Percentiles rank a stretch among this genome's conserved stretches.
phyloP scores from a whole-genome alignment of 1,139 yeast genomes.

The Magnusiomyces fungicola region DNA sequence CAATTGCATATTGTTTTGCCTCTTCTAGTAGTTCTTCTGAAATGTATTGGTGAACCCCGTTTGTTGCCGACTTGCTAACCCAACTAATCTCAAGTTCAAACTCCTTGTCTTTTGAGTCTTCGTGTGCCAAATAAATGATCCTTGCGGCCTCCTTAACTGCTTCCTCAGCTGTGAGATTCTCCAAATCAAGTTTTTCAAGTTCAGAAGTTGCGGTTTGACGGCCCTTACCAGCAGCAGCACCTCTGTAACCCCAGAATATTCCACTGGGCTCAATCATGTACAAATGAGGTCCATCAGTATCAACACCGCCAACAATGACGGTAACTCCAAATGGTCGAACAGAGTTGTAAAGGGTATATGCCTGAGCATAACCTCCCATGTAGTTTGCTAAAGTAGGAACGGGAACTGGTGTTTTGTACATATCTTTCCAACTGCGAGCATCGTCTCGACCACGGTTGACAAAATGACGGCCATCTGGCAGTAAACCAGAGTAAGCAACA shows the following conservation, averaged over 20 bases:
- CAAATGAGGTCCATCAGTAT: conserved; percentile 76
- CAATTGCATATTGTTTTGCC: conserved; percentile 76
- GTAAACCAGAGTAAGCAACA: conserved; percentile 79
- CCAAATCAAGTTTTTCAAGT: conserved; percentile 79
- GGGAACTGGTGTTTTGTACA: conserved; percentile 70
- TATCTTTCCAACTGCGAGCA: conserved; percentile 68
- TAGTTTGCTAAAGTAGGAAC: conserved; percentile 81
- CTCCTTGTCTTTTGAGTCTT: conserved; percentile 95
- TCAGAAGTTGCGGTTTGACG: conserved; percentile 95
- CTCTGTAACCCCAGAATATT: conserved; percentile 91
- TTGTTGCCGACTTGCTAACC: conserved; percentile 69
- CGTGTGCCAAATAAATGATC: conserved; percentile 89
- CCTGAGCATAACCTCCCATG: conserved; percentile 88
- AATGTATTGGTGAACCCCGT: conserved; percentile 72
- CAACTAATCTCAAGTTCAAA: conserved; percentile 93
- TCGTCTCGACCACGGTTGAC: conserved; percentile 92
- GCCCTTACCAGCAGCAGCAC: conserved; percentile 98
- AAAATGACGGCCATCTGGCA: conserved; percentile 94
- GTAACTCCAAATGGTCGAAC: conserved; percentile 96
- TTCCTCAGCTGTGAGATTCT: conserved; percentile 60
- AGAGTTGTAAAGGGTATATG: conserved; percentile 90
- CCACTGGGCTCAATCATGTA: conserved; percentile 99
- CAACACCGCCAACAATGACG: conserved; percentile 90
- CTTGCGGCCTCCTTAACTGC: conserved; percentile 92
- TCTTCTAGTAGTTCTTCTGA: conserved; percentile 72